A percentile compares a stretch with the other conserved stretches of the same genome.
phyloP scores from a whole-genome alignment of 306 rosid species.

The Vigna hirtella region DNA sequence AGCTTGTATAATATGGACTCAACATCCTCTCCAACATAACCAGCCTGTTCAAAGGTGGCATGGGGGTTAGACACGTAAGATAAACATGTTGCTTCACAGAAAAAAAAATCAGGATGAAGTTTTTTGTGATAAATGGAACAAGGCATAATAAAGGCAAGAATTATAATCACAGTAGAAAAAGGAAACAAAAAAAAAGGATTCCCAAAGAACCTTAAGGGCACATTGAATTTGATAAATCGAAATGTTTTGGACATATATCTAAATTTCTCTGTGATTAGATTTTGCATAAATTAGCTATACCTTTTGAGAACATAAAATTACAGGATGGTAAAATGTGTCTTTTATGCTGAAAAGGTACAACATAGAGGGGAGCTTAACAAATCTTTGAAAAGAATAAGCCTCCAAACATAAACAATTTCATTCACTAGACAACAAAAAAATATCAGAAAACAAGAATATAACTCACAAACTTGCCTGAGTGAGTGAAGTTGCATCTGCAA shows the following conservation, averaged over 20 bases:
- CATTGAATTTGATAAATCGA: conserved; percentile 23
- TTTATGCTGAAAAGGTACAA: conserved; percentile 17
- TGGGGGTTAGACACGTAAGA: conserved; percentile 34
- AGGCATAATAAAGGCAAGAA: neutral
- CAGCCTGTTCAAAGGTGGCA: conserved; percentile 72
- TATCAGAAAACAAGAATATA: conserved; percentile 41
- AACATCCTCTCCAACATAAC: conserved; percentile 99
- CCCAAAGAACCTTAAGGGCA: neutral
- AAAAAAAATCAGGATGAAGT: conserved; percentile 32
- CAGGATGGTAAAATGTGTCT: conserved; percentile 23
- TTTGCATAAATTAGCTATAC: conserved; percentile 7
- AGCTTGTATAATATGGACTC: conserved; percentile 95
- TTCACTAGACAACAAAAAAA: neutral
- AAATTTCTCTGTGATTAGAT: neutral
- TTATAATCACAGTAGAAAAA: conserved; percentile 25
- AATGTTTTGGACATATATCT: conserved; percentile 14
- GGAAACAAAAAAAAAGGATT: conserved; percentile 4
- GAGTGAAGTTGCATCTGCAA: conserved; percentile 96
- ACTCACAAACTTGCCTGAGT: conserved; percentile 80
- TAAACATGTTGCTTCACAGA: conserved; percentile 20
- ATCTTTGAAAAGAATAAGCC: conserved; percentile 21
- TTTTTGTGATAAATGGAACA: conserved; percentile 2
- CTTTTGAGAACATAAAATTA: conserved; percentile 19
- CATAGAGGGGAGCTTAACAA: neutral
- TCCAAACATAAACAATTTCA: neutral